A percentile compares a stretch with the other conserved stretches of the same genome.
These are phyloP conservation scores for Aspergillus saccharolyticus DNA, from an alignment of 495 filamentous ascomycete genomes.

Conservation along the genomic window DNA sequence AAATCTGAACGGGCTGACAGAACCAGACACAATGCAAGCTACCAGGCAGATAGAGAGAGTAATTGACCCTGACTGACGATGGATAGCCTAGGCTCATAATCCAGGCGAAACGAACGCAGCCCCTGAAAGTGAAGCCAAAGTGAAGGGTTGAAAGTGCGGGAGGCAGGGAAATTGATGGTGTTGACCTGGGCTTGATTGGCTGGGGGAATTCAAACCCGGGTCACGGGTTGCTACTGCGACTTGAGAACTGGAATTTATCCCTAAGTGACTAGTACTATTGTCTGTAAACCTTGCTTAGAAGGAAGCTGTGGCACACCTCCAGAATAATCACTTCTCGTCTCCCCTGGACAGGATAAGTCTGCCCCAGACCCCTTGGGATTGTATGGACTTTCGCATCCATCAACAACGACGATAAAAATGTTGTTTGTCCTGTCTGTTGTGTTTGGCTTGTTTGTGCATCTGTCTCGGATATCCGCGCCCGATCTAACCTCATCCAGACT, in stretches of 20 bases:
- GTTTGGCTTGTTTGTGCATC: background rate
- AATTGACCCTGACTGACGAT: background rate
- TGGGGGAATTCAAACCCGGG: background rate
- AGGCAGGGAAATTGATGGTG: background rate
- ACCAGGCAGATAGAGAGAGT: background rate
- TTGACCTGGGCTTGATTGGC: background rate
- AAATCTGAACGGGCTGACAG: background rate
- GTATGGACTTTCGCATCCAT: too few relatives aligned
- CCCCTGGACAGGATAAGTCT: too few relatives aligned
- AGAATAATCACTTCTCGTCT: too few relatives aligned
- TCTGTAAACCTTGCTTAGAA: too few relatives aligned
- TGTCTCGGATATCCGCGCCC: background rate
- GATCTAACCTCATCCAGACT: background rate
- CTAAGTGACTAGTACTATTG: too few relatives aligned
- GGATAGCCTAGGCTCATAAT: background rate
- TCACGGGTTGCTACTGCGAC: too few relatives aligned
- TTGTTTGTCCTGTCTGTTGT: too few relatives aligned
- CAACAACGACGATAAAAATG: too few relatives aligned
- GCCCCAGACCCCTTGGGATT: too few relatives aligned
- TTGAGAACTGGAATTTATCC: too few relatives aligned
- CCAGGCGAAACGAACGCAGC: background rate
- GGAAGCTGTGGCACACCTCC: too few relatives aligned
- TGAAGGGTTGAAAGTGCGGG: background rate
- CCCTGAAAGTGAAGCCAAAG: background rate
- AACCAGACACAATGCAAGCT: background rate